A percentile compares a stretch with the other conserved stretches of the same genome.
phyloP scores from a whole-genome alignment of 495 filamentous ascomycete genomes.

The Apiosordaria backusii region DNA sequence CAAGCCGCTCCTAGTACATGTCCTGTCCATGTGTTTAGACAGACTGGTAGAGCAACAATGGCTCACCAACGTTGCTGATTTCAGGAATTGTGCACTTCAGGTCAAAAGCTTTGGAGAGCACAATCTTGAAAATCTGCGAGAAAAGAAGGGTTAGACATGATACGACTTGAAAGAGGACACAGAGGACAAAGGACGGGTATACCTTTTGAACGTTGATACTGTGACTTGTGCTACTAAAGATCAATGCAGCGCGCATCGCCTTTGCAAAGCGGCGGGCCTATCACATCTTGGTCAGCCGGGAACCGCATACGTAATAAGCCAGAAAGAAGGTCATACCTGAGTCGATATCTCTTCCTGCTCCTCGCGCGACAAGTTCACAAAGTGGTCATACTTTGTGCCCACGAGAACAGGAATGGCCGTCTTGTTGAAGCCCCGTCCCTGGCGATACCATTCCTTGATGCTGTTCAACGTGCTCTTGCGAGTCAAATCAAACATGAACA shows the following conservation, averaged over 20 bases:
- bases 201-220: constrained; percentile 99
- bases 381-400: constrained; percentile 98
- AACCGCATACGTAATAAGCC: background rate
- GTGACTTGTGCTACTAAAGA: constrained; percentile 97
- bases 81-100: constrained; percentile 98
- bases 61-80: constrained; percentile 95
- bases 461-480: constrained; percentile 97
- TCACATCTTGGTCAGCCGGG: constrained; percentile 13
- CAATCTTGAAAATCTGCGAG: constrained; percentile 95
- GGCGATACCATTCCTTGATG: constrained; percentile 99
- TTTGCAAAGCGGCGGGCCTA: constrained; percentile 94
- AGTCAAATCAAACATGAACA: constrained; percentile 99
- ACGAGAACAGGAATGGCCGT: constrained; percentile 96
- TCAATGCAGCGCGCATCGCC: constrained; percentile 94
- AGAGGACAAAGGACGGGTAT: constrained; percentile 13
- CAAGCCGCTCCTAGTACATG: background rate
- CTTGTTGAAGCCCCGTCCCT: constrained; percentile 98
- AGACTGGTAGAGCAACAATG: constrained; percentile 87
- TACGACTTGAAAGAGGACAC: background rate
- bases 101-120: constrained; percentile 96
- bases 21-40: constrained; percentile 42
- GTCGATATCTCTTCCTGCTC: constrained; percentile 98
- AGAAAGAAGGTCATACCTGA: constrained; percentile 58
- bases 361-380: constrained; percentile 94
- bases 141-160: constrained; percentile 18